phyloP scores from a whole-genome alignment of 23 red algal species.

The Gracilaria caudata region DNA sequence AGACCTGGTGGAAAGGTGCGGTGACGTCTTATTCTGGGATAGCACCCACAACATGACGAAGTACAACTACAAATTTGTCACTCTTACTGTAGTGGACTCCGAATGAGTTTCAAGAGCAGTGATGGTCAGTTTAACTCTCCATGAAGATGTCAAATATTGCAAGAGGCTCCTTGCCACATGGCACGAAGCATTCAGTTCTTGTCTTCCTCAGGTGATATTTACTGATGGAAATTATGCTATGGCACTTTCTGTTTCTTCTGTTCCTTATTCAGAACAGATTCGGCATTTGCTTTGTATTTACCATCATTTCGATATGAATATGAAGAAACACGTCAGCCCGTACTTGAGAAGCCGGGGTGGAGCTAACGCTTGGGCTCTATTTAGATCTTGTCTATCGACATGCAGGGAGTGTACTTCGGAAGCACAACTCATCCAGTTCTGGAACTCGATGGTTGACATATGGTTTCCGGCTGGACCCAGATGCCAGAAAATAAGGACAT shows the following conservation, averaged over 20 bases:
- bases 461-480: not conserved
- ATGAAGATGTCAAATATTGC: not conserved
- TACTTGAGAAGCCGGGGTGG: not conserved
- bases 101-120: not conserved
- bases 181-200: not conserved
- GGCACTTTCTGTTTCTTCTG: not conserved
- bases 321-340: not conserved
- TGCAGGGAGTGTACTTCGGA: not conserved
- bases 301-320: conserved; percentile 24
- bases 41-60: not conserved
- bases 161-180: not conserved
- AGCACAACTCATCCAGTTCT: not conserved
- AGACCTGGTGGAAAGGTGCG: not conserved
- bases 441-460: not conserved
- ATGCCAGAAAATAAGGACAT: not conserved
- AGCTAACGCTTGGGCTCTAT: not conserved
- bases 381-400: not conserved
- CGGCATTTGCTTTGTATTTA: conserved; percentile 2
- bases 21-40: conserved; percentile 3
- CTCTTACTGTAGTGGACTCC: not conserved
- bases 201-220: not conserved
- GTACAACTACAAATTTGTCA: not conserved
- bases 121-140: not conserved
- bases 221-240: not conserved
- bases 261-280: not conserved